Evolutionary conservation across 1,139 yeast species (phyloP).

Genomic region (Debaryomyces sp.): DNA sequence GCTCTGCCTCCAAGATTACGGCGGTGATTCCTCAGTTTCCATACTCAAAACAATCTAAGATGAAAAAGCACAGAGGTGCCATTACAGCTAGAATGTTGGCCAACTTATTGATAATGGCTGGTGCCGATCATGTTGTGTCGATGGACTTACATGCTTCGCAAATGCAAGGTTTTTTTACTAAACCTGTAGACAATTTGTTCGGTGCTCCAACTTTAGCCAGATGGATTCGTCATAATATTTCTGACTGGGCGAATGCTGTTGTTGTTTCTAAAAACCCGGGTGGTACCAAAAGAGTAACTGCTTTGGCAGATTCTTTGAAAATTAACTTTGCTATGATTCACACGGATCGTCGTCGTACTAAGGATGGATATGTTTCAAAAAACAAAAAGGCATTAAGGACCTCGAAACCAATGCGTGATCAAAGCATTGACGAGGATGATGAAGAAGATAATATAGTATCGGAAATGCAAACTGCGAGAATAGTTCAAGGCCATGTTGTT

Average conservation of each 20-base stretch:
- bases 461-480: constrained; percentile 93
- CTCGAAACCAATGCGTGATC: constrained; percentile 18
- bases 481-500: constrained; percentile 96
- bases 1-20: constrained; percentile 94
- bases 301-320: constrained; percentile 92
- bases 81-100: constrained; percentile 99
- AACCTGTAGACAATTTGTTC: constrained; percentile 93
- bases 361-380: constrained; percentile 58
- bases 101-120: constrained; percentile 92
- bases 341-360: constrained; percentile 91
- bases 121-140: constrained; percentile 97
- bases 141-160: constrained; percentile 99
- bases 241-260: constrained; percentile 80
- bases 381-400: constrained; percentile 39
- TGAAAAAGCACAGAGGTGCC: constrained; percentile 98
- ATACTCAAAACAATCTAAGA: constrained; percentile 94
- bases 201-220: constrained; percentile 97
- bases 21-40: constrained; percentile 98
- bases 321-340: constrained; percentile 99
- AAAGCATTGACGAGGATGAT: constrained; percentile 44
- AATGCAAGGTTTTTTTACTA: constrained; percentile 98
- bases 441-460: constrained; percentile 74
- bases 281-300: constrained; percentile 97
- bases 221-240: constrained; percentile 92
- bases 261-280: constrained; percentile 97